Percentiles rank a stretch among this genome's conserved stretches.
phyloP scores from a whole-genome alignment of 768 basidiomycete species.

The Coprinopsis cinerea region DNA sequence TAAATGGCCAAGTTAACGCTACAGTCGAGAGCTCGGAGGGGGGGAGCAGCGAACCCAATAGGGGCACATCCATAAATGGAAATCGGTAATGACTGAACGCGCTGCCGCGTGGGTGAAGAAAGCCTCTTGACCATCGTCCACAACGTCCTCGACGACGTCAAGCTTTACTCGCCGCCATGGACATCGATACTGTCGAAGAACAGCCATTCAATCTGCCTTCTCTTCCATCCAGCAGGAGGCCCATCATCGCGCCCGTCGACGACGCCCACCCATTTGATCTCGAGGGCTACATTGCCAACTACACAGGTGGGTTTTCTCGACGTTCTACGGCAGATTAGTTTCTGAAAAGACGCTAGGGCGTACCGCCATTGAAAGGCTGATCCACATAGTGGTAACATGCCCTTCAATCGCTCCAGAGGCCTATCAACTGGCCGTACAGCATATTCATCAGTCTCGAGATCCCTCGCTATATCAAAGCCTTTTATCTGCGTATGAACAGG shows the following conservation, averaged over 20 bases:
- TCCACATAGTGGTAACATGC: slow-evolving; percentile 58
- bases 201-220: slow-evolving; percentile 21
- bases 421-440: slow-evolving; percentile 56
- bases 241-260: slow-evolving; percentile 47
- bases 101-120: not conserved
- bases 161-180: slow-evolving; percentile 25
- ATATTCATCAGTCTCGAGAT: slow-evolving; percentile 67
- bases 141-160: not conserved
- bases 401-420: slow-evolving; percentile 71
- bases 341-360: slow-evolving; percentile 44
- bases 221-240: slow-evolving; percentile 18
- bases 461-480: slow-evolving; percentile 49
- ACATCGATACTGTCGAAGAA: slow-evolving; percentile 34
- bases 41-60: too few species aligned
- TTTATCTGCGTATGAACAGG: slow-evolving; percentile 49
- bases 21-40: too few species aligned
- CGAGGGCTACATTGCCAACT: slow-evolving; percentile 70
- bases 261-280: slow-evolving; percentile 85
- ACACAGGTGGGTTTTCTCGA: slow-evolving; percentile 51
- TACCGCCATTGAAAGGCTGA: slow-evolving; percentile 66
- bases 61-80: not conserved
- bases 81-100: not conserved
- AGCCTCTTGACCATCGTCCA: slow-evolving; percentile 4
- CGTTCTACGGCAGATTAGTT: not conserved
- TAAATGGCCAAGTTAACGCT: too few species aligned